These are phyloP conservation scores for Talaromyces verruculosus DNA, from an alignment of 2,329 filamentous ascomycete genomes.

Conservation along the genomic window DNA sequence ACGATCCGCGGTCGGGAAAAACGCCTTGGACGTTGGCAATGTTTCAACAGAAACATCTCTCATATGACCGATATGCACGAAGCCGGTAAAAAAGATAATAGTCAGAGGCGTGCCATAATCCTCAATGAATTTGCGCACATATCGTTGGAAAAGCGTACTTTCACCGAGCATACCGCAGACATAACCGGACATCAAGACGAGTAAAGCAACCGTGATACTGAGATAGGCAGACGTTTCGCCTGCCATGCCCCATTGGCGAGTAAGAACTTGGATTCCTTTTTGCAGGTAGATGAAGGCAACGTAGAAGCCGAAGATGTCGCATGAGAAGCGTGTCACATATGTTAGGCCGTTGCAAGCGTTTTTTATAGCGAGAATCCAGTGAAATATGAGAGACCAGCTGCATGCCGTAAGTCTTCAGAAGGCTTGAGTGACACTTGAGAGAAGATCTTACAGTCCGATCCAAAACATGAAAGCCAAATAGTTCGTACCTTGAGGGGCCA, in stretches of 20 bases:
- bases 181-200: slow-evolving; percentile 77
- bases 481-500: slow-evolving; percentile 71
- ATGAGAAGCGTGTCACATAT: slow-evolving; percentile 87
- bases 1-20: slow-evolving; percentile 72
- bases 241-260: slow-evolving; percentile 64
- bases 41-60: slow-evolving; percentile 65
- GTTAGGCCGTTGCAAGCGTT: slow-evolving; percentile 87
- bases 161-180: slow-evolving; percentile 69
- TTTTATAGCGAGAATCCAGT: slow-evolving; percentile 78
- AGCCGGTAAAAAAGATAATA: slow-evolving; percentile 84
- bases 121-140: slow-evolving; percentile 77
- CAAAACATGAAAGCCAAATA: slow-evolving; percentile 91
- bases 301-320: slow-evolving; percentile 92
- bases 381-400: slow-evolving; percentile 79
- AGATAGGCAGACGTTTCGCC: slow-evolving; percentile 69
- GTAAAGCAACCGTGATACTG: slow-evolving; percentile 70
- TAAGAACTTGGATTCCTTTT: slow-evolving; percentile 84
- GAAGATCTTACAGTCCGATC: slow-evolving; percentile 66
- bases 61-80: slow-evolving; percentile 85
- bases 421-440: not conserved
- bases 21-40: slow-evolving; percentile 73
- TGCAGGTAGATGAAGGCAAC: slow-evolving; percentile 90
- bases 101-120: slow-evolving; percentile 85
- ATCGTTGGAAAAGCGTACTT: slow-evolving; percentile 71
- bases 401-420: not conserved